These are phyloP conservation scores for Acanthamoeba triangularis DNA, from an alignment of 208 protist species.

Conservation along the genomic window DNA sequence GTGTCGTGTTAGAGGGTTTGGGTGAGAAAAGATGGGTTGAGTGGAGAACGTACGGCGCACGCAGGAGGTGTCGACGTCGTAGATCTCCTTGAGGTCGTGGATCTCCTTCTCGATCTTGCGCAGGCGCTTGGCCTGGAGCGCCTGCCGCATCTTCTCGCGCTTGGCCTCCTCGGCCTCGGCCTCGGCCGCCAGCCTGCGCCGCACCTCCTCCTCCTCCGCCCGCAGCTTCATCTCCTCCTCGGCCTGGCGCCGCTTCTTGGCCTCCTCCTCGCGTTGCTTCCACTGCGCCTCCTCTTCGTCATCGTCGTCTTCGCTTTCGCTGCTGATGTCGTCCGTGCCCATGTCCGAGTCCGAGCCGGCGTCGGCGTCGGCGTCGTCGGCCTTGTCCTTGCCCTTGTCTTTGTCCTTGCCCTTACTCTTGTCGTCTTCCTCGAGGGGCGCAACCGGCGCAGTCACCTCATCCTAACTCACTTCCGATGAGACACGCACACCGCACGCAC, in stretches of 20 bases:
- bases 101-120: conserved; percentile 58
- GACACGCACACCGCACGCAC: not conserved
- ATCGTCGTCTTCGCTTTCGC: conserved; percentile 13
- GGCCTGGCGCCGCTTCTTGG: not conserved
- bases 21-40: not conserved
- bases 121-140: conserved; percentile 13
- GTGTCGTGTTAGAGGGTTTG: not conserved
- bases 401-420: not conserved
- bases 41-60: not conserved
- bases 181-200: not conserved
- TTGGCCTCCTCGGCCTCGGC: not conserved
- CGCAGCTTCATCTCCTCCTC: not conserved
- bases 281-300: conserved; percentile 17
- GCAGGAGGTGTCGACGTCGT: conserved; percentile 30
- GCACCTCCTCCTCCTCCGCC: not conserved
- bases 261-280: conserved; percentile 5
- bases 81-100: conserved; percentile 57
- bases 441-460: not conserved
- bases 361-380: no score
- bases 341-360: not conserved
- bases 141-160: not conserved
- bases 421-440: not conserved
- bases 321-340: conserved; percentile 27
- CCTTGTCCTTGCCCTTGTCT: not conserved
- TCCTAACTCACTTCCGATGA: not conserved